Evolutionary conservation across 108 stramenopile genomes (phyloP), one percentile per base, ranked within the genome.

Genomic region (Seminavis robusta): DNA sequence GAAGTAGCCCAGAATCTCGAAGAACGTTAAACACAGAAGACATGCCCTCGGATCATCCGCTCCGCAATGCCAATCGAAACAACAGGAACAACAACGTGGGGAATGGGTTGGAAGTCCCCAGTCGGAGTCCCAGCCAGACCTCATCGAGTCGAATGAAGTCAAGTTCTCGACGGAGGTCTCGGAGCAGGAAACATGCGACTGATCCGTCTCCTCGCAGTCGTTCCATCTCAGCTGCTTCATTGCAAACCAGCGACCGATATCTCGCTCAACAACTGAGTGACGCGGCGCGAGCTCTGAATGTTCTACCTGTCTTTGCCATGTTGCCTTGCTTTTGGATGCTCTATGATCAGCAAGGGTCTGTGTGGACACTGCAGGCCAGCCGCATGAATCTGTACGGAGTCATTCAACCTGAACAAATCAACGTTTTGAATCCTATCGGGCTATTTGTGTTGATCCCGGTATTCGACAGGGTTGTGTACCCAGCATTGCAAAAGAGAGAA

Each of bases 261-360:
- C 8, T 39, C 15, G 20, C 32, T 3, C 52, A 52, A 36, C 52
- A 52, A 39, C 52, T 52, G 1, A 50, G 45, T 32, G 77, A 79
- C 57, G 77, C 77, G 0, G 37, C 48, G 26, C 65, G 56, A 52
- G 62, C 63, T 1, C 29, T 79, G 53, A 62, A 67, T 38, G 26
- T 79, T 13, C 32, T 79, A 38, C 77, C 81, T 1, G 21, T 86
- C 2, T 49, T 76, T 56, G 20, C 61, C 9, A 59, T 86, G 67
- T 61, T 79, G 43, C 77, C 80, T 10, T 49, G 79, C 3, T 86
- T 81, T 52, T 86, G 84, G 84, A 74, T 67, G 65, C 61, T 86
- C 11, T 86, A 77, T 61, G 84, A 86, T 60, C 84, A 86, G 56
- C 84, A 86, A 41, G 77, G 80, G 16, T 64, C 60, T 10, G 75